phyloP scores from a whole-genome alignment of 257 asterid species.

The Salvia miltiorrhiza region DNA sequence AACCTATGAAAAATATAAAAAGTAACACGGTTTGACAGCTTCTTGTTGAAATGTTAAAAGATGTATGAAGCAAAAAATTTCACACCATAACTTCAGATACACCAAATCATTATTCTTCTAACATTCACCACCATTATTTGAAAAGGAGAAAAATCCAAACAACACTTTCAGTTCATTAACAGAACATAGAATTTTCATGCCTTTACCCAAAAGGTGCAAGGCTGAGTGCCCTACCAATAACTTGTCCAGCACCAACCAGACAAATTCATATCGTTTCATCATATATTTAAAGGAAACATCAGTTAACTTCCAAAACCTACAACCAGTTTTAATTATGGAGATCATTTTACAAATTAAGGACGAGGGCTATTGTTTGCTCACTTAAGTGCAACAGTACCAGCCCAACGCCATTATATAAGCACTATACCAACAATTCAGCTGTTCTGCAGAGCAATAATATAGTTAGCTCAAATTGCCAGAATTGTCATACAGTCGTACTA shows the following conservation, averaged over 20 bases:
- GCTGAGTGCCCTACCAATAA: background rate
- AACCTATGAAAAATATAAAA: constrained; percentile 45
- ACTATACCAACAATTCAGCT: background rate
- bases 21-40: background rate
- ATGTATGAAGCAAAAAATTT: background rate
- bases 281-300: constrained; percentile 3
- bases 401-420: constrained; percentile 9
- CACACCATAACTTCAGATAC: background rate
- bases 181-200: background rate
- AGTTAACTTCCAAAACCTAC: background rate
- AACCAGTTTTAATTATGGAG: background rate
- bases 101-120: background rate
- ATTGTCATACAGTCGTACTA: background rate
- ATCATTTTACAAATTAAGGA: constrained; percentile 1
- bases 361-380: constrained; percentile 1
- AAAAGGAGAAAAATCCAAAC: background rate
- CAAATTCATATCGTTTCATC: constrained; percentile 5
- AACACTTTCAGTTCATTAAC: constrained; percentile 7
- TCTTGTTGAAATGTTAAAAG: background rate
- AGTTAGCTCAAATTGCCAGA: constrained; percentile 6
- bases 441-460: background rate
- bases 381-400: background rate
- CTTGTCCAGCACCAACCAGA: constrained; percentile 12
- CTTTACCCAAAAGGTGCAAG: constrained; percentile 1
- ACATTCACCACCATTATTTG: constrained; percentile 2